Conservation (phyloP, 495 filamentous ascomycete species). For the Penicillium coprophilum region DNA sequence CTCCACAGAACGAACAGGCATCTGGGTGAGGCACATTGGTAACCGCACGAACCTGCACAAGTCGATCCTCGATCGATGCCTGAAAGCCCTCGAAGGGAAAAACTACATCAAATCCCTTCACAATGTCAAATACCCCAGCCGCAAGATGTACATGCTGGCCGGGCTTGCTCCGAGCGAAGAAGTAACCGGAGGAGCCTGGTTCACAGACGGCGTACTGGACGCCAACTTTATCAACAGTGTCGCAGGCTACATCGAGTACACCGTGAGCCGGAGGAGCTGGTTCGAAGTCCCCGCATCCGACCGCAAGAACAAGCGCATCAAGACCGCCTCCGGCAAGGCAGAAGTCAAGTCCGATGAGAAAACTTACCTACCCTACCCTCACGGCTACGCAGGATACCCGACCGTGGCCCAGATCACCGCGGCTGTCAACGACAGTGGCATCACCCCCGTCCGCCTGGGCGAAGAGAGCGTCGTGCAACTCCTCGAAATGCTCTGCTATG, state of each 20-base stretch:
- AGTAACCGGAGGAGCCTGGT: constrained; percentile 91
- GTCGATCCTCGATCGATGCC: constrained; percentile 66
- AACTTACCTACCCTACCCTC: constrained; percentile 60
- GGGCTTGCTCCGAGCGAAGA: constrained; percentile 77
- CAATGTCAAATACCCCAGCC: constrained; percentile 58
- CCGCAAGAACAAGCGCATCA: constrained; percentile 42
- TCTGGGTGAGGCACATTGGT: constrained; percentile 83
- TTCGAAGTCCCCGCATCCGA: constrained; percentile 45
- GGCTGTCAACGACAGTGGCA: constrained; percentile 62
- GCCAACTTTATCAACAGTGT: constrained; percentile 77
- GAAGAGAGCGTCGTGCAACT: constrained; percentile 76
- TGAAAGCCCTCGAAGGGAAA: constrained; percentile 78
- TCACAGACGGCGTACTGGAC: constrained; percentile 83
- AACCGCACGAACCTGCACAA: constrained; percentile 74
- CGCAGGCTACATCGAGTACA: constrained; percentile 65
- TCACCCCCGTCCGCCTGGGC: constrained; percentile 64
- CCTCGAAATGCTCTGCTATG: constrained; percentile 81
- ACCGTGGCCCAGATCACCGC: constrained; percentile 69
- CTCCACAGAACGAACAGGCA: constrained; percentile 72
- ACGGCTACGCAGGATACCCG: constrained; percentile 71
- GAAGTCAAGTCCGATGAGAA: constrained; percentile 36
- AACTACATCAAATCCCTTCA: constrained; percentile 79
- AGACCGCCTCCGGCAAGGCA: constrained; percentile 41
- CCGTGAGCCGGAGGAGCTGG: constrained; percentile 69
- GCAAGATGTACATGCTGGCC: constrained; percentile 66